These are phyloP conservation scores for Stramenopiles sp. DNA, from an alignment of 352 stramenopile genomes.

Conservation along the genomic window DNA sequence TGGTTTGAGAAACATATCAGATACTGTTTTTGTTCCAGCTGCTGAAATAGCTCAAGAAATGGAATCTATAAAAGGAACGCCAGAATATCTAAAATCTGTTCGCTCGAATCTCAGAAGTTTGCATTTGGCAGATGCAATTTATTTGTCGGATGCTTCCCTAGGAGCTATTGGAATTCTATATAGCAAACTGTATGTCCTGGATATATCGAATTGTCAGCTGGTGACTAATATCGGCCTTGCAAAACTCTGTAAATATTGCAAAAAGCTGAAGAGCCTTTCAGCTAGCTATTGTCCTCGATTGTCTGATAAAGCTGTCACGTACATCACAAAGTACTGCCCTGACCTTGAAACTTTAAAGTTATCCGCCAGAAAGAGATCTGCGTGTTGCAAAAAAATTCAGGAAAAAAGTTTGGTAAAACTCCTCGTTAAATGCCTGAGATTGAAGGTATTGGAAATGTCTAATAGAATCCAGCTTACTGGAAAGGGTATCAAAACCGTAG, in stretches of 20 bases:
- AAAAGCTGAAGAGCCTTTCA: neutral
- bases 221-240: conserved; percentile 4
- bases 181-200: neutral
- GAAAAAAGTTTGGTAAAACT: conserved; percentile 9
- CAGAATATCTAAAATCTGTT: neutral
- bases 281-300: neutral
- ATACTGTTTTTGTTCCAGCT: neutral
- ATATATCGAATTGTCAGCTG: neutral
- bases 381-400: neutral
- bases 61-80: neutral
- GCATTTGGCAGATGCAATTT: conserved; percentile 1
- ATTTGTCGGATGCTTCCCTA: neutral
- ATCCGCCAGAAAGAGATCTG: neutral
- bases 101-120: neutral
- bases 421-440: neutral
- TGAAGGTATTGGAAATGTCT: neutral
- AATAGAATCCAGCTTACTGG: neutral
- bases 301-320: neutral
- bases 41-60: conserved; percentile 10
- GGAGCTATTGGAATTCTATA: conserved; percentile 9
- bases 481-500: neutral
- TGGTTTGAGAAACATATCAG: neutral
- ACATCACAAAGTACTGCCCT: conserved; percentile 1
- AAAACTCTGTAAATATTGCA: conserved; percentile 12
- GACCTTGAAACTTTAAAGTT: neutral